phyloP scores from a whole-genome alignment of 139 green algal species.

The Haematococcus lacustris region DNA sequence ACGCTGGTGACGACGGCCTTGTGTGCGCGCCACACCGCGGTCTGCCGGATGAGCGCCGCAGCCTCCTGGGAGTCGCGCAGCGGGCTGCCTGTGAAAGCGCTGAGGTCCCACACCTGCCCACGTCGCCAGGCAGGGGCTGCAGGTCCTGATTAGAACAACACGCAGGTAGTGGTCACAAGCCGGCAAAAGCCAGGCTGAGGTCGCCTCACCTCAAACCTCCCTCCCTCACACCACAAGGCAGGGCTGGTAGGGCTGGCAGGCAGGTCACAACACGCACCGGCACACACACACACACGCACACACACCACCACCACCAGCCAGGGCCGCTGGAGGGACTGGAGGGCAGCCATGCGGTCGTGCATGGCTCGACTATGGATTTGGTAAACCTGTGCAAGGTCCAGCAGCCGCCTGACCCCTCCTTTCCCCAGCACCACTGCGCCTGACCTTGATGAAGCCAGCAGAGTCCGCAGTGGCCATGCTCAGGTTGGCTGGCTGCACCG shows the following conservation, averaged over 20 bases:
- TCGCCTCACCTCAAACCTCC: no score
- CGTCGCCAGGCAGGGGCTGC: not conserved
- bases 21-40: slow-evolving; percentile 30
- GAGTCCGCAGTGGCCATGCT: slow-evolving; percentile 34
- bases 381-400: no score
- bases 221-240: not conserved
- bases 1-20: slow-evolving; percentile 23
- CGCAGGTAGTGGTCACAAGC: not conserved
- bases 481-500: slow-evolving; percentile 21
- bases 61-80: not conserved
- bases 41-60: slow-evolving; percentile 6
- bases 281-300: not conserved
- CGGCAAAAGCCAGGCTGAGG: not conserved
- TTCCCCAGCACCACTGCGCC: not conserved
- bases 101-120: slow-evolving; percentile 26
- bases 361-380: no score
- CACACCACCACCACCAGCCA: not conserved
- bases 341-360: no score
- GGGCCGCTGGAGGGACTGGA: not conserved
- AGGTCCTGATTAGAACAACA: not conserved
- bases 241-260: not conserved
- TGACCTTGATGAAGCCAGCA: slow-evolving; percentile 40
- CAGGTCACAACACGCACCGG: no score
- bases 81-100: slow-evolving; percentile 2
- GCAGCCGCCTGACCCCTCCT: not conserved